Conservation (phyloP, 2,329 filamentous ascomycete species). For the Ophiostoma pallidulum region DNA sequence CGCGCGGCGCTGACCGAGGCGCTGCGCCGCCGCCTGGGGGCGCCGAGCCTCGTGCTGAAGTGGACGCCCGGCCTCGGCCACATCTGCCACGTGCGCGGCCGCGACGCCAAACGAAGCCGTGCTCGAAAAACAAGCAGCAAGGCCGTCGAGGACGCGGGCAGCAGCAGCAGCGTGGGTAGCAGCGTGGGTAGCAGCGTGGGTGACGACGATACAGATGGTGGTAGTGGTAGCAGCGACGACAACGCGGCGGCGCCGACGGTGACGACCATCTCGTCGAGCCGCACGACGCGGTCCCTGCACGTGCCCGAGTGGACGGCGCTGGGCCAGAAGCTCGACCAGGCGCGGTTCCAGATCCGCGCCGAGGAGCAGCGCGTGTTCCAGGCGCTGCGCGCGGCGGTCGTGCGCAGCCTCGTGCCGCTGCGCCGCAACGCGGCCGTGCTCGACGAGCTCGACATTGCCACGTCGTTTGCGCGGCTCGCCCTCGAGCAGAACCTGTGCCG, state of each 20-base stretch:
- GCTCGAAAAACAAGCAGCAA: not conserved
- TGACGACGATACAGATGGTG: too few species aligned
- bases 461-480: slow-evolving; percentile 74
- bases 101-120: slow-evolving; percentile 42
- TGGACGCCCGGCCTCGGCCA: slow-evolving; percentile 85
- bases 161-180: too few species aligned
- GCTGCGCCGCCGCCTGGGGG: slow-evolving; percentile 52
- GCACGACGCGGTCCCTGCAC: slow-evolving; percentile 77
- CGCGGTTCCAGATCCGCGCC: slow-evolving; percentile 64
- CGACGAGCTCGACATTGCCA: slow-evolving; percentile 85
- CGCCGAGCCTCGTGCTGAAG: slow-evolving; percentile 62
- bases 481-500: slow-evolving; percentile 63
- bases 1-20: slow-evolving; percentile 51
- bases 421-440: slow-evolving; percentile 84
- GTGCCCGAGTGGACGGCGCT: slow-evolving; percentile 74
- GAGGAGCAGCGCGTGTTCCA: slow-evolving; percentile 80
- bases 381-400: slow-evolving; percentile 62
- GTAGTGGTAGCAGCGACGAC: too few species aligned
- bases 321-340: slow-evolving; percentile 69
- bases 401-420: slow-evolving; percentile 73
- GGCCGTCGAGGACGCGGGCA: slow-evolving; percentile 16
- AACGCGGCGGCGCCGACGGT: slow-evolving; percentile 20
- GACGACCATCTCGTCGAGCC: slow-evolving; percentile 65
- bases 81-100: slow-evolving; percentile 82
- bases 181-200: too few species aligned